Conservation (phyloP, 441 rosid genomes). For the Eutrema salsugineum region DNA sequence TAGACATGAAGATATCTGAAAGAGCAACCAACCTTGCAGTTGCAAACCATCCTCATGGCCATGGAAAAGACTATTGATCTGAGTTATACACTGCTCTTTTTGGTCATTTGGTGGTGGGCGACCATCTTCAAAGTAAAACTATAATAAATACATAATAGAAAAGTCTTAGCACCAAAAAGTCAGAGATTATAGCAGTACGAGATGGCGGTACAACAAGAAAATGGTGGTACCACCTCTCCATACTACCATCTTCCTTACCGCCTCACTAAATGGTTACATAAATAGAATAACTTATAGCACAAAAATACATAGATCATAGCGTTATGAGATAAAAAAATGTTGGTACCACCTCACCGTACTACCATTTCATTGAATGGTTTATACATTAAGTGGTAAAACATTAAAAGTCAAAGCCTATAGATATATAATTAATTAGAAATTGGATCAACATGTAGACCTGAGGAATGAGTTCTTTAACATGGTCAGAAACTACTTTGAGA, state of each 20-base stretch:
- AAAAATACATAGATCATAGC: not conserved
- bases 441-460: conserved; percentile 49
- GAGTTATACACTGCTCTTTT: conserved; percentile 66
- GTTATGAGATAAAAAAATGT: not conserved
- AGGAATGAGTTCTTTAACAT: conserved; percentile 83
- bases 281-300: not conserved
- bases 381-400: not conserved
- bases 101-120: conserved; percentile 80
- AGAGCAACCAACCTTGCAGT: conserved; percentile 53
- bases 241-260: not conserved
- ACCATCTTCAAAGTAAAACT: conserved; percentile 95
- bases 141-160: not conserved
- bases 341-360: not conserved
- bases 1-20: not conserved
- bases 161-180: not conserved
- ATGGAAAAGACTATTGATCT: conserved; percentile 63
- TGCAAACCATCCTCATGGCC: conserved; percentile 76
- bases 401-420: not conserved
- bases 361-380: not conserved
- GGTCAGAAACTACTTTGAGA: conserved; percentile 79
- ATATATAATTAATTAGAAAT: not conserved
- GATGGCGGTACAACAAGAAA: not conserved
- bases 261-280: not conserved
- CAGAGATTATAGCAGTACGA: not conserved
- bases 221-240: not conserved